These are phyloP conservation scores for Noccaea bulbosa DNA, from an alignment of 345 rosid genomes.

Conservation along the genomic window DNA sequence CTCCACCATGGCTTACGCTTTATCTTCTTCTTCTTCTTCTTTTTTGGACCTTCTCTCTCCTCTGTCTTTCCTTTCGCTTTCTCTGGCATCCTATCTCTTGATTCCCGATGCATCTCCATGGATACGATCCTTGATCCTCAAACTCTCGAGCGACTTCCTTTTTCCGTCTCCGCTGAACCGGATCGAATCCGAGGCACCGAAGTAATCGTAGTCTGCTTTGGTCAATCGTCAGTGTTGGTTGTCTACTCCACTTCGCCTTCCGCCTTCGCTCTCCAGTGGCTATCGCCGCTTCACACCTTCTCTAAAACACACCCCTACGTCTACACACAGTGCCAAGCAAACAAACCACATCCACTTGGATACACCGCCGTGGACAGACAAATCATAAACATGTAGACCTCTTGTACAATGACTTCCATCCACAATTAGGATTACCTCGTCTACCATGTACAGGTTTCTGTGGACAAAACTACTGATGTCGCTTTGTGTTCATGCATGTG, in stretches of 20 bases:
- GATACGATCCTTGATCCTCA: constrained; percentile 51
- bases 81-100: constrained; percentile 64
- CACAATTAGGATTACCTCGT: too few species aligned
- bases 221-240: constrained; percentile 50
- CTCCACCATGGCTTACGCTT: too few species aligned
- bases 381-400: too few species aligned
- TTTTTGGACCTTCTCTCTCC: constrained; percentile 29
- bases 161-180: constrained; percentile 52
- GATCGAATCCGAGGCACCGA: constrained; percentile 59
- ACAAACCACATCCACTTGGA: too few species aligned
- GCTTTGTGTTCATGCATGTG: too few species aligned
- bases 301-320: constrained; percentile 69
- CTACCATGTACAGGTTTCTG: too few species aligned
- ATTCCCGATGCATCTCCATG: constrained; percentile 68
- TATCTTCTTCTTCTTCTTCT: too few species aligned
- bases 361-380: too few species aligned
- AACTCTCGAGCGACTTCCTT: constrained; percentile 54
- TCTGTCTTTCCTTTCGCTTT: constrained; percentile 56
- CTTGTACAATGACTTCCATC: too few species aligned
- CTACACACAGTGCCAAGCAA: constrained; percentile 85
- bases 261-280: constrained; percentile 94
- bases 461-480: too few species aligned
- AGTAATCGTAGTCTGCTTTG: constrained; percentile 52
- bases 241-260: constrained; percentile 65
- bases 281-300: constrained; percentile 73